Evolutionary conservation across 108 stramenopile species (phyloP), one percentile per base, ranked within the genome.

Genomic region (Pseudonitzschia delicatissima): DNA sequence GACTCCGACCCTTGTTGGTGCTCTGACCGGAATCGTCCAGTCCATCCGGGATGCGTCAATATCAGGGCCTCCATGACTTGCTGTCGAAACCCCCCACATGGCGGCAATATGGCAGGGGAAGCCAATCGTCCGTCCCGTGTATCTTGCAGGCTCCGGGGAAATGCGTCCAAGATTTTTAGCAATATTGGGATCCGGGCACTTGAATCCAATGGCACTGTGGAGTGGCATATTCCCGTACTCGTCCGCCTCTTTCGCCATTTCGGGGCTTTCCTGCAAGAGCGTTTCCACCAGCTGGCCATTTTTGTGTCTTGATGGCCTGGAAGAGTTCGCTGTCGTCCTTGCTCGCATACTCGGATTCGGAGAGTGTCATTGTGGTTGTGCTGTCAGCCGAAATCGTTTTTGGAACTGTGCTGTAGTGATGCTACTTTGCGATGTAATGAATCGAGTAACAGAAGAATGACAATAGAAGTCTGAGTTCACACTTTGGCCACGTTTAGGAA

Each of bases 51-150:
- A 70, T 78, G 45, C 18, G 34, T 15, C 47, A 33, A 26, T 57
- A 78, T 78, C 25, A 78, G 28, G 13, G 67, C 73, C 69, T 69
- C 63, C 72, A 78, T 64, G 15, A 74, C 69, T 12, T 32, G n/a
- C 26, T 8, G 68, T 15, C 15, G 73, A 70, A 32, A 40, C 58
- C 15, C 82, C 86, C 45, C 72, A 77, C 71, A 70, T 76, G 45
- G 83, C 83, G 4, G 74, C 80, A 35, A 81, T 71, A 69, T 87
- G 86, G 21, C n/a, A 87, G 44, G 7, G 86, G 86, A 31, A 87
- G 36, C 86, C 78, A 76, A 66, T 87, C 80, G 55, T 87, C 78
- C 8, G 80, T 57, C 34, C 85, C 82, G 35, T 78, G 73, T 31
- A 76, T 36, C 18, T 28, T 23, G 8, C 51, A 52, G n/a, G 85